These are phyloP conservation scores for Durotheca rogersii DNA, from an alignment of 495 filamentous ascomycete genomes.

Conservation along the genomic window DNA sequence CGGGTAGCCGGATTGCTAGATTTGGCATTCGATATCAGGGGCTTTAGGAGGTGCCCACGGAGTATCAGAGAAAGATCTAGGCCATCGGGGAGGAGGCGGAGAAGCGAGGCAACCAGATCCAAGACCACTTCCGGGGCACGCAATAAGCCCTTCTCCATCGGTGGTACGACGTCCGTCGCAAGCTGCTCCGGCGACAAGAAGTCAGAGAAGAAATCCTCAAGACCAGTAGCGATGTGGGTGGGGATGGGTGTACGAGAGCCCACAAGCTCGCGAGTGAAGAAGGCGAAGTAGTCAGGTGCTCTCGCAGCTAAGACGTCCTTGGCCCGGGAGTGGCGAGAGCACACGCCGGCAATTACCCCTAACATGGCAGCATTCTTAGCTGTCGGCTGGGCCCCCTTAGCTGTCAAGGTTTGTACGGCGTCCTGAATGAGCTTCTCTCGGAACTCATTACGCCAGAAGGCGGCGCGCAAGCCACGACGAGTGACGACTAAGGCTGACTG, in stretches of 20 bases:
- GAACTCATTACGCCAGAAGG: conserved; percentile 60
- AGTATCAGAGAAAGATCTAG: conserved; percentile 78
- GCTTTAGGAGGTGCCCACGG: conserved; percentile 71
- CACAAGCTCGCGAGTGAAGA: conserved; percentile 82
- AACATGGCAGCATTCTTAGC: conserved; percentile 74
- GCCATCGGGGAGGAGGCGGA: conserved; percentile 62
- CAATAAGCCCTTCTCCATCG: conserved; percentile 83
- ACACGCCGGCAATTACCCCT: conserved; percentile 83
- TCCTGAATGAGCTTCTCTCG: conserved; percentile 61
- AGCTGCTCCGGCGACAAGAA: conserved; percentile 79
- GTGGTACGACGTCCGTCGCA: conserved; percentile 69
- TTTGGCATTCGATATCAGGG: conserved; percentile 81
- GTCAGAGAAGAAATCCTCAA: conserved; percentile 78
- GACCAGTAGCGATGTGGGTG: conserved; percentile 65
- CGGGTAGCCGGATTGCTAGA: conserved; percentile 79
- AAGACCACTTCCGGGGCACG: conserved; percentile 88
- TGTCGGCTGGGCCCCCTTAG: conserved; percentile 59
- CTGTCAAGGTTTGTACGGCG: conserved; percentile 63
- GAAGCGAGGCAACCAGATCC: conserved; percentile 68
- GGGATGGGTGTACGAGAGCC: conserved; percentile 73
- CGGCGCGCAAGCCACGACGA: conserved; percentile 68
- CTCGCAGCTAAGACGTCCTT: conserved; percentile 59
- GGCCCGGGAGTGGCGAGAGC: conserved; percentile 61
- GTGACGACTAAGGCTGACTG: conserved; percentile 70
- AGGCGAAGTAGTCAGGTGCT: conserved; percentile 72